Evolutionary conservation across 2,329 filamentous ascomycete genomes (phyloP).

Genomic region (Xylariales sp.): DNA sequence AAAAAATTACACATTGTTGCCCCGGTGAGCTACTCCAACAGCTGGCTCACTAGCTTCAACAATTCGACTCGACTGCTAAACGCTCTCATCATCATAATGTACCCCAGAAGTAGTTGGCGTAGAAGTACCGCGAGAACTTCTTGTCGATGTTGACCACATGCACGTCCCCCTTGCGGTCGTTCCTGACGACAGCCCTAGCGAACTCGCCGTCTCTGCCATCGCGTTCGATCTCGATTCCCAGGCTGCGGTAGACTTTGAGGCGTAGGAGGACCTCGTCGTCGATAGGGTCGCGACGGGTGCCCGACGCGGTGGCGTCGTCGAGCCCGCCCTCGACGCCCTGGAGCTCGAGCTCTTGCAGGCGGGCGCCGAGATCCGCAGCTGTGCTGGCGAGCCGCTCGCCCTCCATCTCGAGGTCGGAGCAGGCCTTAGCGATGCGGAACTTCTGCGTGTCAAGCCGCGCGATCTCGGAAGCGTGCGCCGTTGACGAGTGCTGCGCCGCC

Average conservation of each 20-base stretch:
- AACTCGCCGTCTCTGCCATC: conserved; percentile 75
- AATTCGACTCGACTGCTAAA: too few relatives aligned
- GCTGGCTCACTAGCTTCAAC: too few relatives aligned
- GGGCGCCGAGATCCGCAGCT: conserved; percentile 67
- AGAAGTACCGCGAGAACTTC: conserved; percentile 87
- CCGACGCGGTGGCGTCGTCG: conserved; percentile 21
- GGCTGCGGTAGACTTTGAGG: conserved; percentile 82
- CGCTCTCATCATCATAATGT: too few relatives aligned
- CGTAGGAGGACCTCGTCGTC: conserved; percentile 68
- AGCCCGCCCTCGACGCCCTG: conserved; percentile 75
- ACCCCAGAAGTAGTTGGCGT: conserved; percentile 95
- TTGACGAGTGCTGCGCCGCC: conserved; percentile 67
- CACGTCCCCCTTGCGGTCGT: conserved; percentile 83
- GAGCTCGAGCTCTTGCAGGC: conserved; percentile 76
- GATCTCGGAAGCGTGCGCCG: conserved; percentile 79
- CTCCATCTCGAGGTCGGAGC: conserved; percentile 86
- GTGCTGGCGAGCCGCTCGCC: conserved; percentile 85
- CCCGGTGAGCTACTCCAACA: too few relatives aligned
- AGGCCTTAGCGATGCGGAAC: conserved; percentile 90
- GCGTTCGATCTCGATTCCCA: conserved; percentile 84
- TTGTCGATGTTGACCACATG: conserved; percentile 92
- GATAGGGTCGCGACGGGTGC: conserved; percentile 39
- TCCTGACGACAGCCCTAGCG: conserved; percentile 78
- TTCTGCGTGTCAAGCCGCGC: conserved; percentile 87
- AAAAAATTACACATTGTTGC: too few relatives aligned